Evolutionary conservation across 805 yeast genomes (phyloP).

Genomic region (Yarrowia deformans): DNA sequence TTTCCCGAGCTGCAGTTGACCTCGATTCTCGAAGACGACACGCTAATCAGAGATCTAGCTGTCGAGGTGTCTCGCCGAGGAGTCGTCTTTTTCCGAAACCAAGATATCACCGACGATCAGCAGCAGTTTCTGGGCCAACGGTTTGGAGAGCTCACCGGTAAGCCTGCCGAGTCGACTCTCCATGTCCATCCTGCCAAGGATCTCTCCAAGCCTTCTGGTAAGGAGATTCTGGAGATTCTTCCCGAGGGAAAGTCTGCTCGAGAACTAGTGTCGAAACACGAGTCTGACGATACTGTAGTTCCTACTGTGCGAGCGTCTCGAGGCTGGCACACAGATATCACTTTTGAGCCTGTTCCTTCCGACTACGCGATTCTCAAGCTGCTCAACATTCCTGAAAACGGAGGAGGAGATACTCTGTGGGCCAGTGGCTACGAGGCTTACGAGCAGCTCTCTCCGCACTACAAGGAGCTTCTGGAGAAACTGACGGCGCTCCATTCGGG

Average conservation of each 20-base stretch:
- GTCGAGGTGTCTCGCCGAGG: constrained; percentile 22
- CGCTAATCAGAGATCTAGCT: constrained; percentile 44
- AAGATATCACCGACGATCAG: constrained; percentile 20
- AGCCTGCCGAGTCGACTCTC: constrained; percentile 7
- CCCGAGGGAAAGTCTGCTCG: constrained; percentile 50
- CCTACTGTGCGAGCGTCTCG: constrained; percentile 9
- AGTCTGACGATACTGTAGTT: not conserved
- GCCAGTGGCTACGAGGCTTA: constrained; percentile 69
- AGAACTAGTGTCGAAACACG: not conserved
- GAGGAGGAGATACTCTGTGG: constrained; percentile 70
- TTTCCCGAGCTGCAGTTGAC: constrained; percentile 45
- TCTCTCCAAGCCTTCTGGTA: constrained; percentile 49
- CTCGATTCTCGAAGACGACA: constrained; percentile 46
- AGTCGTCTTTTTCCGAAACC: constrained; percentile 30
- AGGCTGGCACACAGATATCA: constrained; percentile 61
- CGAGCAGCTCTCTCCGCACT: constrained; percentile 65
- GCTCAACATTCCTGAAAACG: constrained; percentile 61
- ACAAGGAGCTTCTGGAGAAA: constrained; percentile 60
- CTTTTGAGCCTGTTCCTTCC: constrained; percentile 63
- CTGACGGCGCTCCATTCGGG: constrained; percentile 68
- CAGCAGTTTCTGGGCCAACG: constrained; percentile 15
- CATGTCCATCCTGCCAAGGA: constrained; percentile 34
- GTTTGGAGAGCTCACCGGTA: constrained; percentile 12
- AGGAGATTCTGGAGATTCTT: constrained; percentile 68
- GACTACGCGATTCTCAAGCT: constrained; percentile 59